Percentiles rank a stretch among this genome's conserved stretches.
Conservation (phyloP, 2,329 filamentous ascomycete species). For the Aspergillus hortae region DNA sequence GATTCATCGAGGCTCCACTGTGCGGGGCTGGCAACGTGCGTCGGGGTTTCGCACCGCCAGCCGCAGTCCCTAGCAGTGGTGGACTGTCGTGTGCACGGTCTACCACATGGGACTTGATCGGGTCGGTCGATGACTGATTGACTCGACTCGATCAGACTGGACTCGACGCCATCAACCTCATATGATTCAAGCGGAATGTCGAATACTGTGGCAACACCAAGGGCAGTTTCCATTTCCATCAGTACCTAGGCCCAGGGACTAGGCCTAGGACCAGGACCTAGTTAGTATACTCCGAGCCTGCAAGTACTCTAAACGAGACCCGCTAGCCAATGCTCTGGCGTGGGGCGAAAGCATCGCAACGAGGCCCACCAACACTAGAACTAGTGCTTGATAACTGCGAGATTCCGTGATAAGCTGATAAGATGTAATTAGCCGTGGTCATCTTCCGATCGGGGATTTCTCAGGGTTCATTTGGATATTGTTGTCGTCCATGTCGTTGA, state of each 20-base stretch:
- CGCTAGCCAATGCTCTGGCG: background rate
- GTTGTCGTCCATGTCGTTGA: background rate
- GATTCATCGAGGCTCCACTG: background rate
- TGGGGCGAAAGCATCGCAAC: conserved; percentile 6
- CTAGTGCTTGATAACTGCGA: conserved; percentile 12
- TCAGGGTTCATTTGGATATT: conserved; percentile 1
- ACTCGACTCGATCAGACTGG: no score
- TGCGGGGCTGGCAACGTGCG: background rate
- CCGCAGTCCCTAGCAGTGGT: background rate
- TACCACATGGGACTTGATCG: no score
- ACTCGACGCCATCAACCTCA: no score
- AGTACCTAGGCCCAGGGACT: no score
- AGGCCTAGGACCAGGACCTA: no score
- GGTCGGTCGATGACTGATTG: no score
- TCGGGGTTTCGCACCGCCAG: background rate
- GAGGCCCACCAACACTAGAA: conserved; percentile 11
- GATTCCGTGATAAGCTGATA: conserved; percentile 22
- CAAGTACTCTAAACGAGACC: background rate
- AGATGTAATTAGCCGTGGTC: conserved; percentile 30
- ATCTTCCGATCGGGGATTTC: conserved; percentile 6
- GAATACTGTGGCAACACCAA: no score
- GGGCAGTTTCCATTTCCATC: no score
- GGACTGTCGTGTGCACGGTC: no score
- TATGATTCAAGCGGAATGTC: no score
- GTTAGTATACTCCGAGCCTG: background rate